Evolutionary conservation across 139 green algal species (phyloP).

Genomic region (Closterium sp.): DNA sequence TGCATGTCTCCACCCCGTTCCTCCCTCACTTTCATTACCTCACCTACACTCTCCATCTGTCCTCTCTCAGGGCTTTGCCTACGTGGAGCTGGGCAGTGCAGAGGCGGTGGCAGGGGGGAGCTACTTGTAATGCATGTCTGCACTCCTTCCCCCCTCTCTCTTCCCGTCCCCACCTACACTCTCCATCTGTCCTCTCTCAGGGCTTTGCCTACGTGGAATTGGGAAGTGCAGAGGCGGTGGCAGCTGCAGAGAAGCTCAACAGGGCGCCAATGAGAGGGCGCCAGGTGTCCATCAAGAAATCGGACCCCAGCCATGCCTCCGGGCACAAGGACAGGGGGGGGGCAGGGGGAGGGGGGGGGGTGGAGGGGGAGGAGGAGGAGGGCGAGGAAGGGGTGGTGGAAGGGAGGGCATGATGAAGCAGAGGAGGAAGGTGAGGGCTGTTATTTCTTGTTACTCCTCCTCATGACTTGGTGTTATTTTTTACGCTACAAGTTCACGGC

Average conservation of each 20-base stretch:
- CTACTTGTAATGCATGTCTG: too few species aligned
- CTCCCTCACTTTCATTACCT: too few species aligned
- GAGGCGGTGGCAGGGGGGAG: too few species aligned
- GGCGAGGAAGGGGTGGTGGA: not conserved
- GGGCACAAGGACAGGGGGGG: not conserved
- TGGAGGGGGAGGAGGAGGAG: not conserved
- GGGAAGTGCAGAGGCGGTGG: not conserved
- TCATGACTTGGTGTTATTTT: not conserved
- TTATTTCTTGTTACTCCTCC: not conserved
- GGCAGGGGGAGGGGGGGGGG: not conserved
- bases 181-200: too few species aligned
- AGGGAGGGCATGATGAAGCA: not conserved
- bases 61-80: not conserved
- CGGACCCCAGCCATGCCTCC: not conserved
- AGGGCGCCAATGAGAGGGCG: not conserved
- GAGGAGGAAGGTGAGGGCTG: not conserved
- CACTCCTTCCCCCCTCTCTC: too few species aligned
- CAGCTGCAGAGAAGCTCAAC: not conserved
- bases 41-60: too few species aligned
- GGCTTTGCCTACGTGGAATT: not conserved
- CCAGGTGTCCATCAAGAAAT: not conserved
- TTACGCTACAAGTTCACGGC: too few species aligned
- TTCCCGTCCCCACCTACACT: too few species aligned
- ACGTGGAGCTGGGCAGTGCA: not conserved
- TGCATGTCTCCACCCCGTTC: too few species aligned